Base-by-base conservation (phyloP, 129 eudicot genomes). In the sunflower (Helianthus annuus) region DNA sequence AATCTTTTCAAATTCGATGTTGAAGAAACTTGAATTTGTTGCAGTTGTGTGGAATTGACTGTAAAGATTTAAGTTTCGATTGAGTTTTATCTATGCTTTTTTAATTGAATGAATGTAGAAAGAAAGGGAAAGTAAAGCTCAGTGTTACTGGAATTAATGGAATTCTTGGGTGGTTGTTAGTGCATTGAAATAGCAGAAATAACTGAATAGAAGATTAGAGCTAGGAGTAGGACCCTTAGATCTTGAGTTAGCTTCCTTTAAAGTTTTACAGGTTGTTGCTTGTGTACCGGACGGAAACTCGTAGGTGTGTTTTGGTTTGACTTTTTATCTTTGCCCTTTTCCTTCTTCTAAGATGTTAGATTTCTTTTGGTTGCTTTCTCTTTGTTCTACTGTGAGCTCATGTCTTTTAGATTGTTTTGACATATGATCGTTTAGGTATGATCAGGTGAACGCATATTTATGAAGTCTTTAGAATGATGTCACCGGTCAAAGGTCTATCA, bases 141-240 rank as follows among this genome's bases (percentile, higher is more conserved):
- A 51, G 61, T 51, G 48, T 68, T 68, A 27, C 32, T 27, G 32
- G 32, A 27, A 27, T 27, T 27, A 0, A 27, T 24, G 32, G 32
- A 27, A 27, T 27, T 14, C 10, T 70, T 38, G 10, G 75, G 42
- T 66, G 22, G 59, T 6, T 14, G 49, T 34, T 51, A 15, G 73
- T 51, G 48, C 61, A 51, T 27, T 69, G 12, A 17, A 51, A 68
- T 68, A 24, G 17, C 2, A 14, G 48, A 52, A 39, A 9, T 22
- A 3, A 19, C 34, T 7, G 7, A 48, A 51, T 6, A 51, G 38
- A 51, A 38, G 55, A 39, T 53, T 48, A 70, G 55, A 42, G 36
- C 39, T 55, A 24, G 65, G 64, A 11, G 19, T 55, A 24, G 65
- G 64, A 11, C 65, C 52, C 49, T 54, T 70, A 70, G 74, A 53